A percentile compares a stretch with the other conserved stretches of the same genome.
Conservation (phyloP, 129 eudicot genomes). For the Erigeron canadensis region DNA sequence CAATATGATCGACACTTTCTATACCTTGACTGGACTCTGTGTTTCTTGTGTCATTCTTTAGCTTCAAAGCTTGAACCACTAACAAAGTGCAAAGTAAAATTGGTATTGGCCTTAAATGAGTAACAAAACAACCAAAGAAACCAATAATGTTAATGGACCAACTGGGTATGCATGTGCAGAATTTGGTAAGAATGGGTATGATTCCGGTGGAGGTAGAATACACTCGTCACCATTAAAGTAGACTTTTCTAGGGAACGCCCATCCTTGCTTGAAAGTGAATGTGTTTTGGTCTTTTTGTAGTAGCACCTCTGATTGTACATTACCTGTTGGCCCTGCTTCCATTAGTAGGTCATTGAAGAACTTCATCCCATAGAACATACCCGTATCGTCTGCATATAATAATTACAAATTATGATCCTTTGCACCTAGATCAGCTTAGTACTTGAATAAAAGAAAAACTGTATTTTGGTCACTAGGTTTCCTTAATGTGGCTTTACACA, state of each 20-base stretch:
- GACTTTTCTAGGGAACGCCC: constrained; percentile 87
- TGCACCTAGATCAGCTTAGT: neutral
- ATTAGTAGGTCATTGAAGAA: constrained; percentile 79
- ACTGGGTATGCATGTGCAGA: constrained; percentile 41
- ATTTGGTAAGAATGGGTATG: constrained; percentile 77
- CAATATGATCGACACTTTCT: constrained; percentile 6
- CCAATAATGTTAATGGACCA: constrained; percentile 26
- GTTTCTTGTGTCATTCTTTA: constrained; percentile 27
- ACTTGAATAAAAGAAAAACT: no score
- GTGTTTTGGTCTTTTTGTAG: constrained; percentile 79
- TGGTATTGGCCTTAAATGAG: constrained; percentile 29
- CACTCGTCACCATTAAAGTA: constrained; percentile 95
- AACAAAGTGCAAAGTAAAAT: constrained; percentile 17
- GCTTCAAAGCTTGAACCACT: constrained; percentile 41
- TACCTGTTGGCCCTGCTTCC: constrained; percentile 84
- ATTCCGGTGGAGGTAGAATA: constrained; percentile 79
- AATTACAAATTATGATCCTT: neutral
- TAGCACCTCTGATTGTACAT: constrained; percentile 72
- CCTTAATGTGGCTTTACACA: no score
- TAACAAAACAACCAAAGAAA: constrained; percentile 31
- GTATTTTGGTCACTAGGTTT: no score
- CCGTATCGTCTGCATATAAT: constrained; percentile 69
- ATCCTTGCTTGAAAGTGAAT: constrained; percentile 74
- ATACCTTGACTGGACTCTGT: constrained; percentile 10
- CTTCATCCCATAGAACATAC: constrained; percentile 85